Conservation (phyloP, 768 basidiomycete genomes). For the Hortiboletus flavorubellus region DNA sequence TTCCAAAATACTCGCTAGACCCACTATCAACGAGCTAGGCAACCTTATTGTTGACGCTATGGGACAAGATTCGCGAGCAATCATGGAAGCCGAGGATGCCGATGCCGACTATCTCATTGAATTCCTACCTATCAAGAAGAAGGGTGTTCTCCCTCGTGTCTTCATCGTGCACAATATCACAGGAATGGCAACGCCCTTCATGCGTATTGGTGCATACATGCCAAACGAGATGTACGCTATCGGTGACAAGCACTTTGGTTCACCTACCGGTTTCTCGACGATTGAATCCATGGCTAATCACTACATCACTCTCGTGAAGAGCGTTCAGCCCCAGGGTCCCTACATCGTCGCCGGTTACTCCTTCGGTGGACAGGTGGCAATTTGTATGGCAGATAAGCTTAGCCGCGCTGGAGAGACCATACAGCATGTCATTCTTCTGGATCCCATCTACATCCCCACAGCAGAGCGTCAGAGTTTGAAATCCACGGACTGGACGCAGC, state of each 20-base stretch:
- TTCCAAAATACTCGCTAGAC: conserved; percentile 10
- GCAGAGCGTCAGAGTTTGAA: conserved; percentile 28
- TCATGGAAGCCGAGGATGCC: conserved; percentile 30
- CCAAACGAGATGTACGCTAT: conserved; percentile 34
- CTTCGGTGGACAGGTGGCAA: conserved; percentile 29
- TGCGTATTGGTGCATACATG: conserved; percentile 32
- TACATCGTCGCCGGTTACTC: conserved; percentile 28
- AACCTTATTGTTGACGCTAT: conserved; percentile 26
- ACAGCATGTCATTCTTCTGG: conserved; percentile 26
- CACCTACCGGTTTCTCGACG: conserved; percentile 26
- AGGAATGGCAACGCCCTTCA: conserved; percentile 32
- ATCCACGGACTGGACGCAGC: conserved; percentile 30
- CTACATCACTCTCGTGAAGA: conserved; percentile 29
- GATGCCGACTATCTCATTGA: conserved; percentile 30
- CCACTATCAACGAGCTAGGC: conserved; percentile 26
- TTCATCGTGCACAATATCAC: conserved; percentile 33
- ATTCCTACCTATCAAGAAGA: conserved; percentile 32
- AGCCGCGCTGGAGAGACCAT: conserved; percentile 22
- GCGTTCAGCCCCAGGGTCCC: conserved; percentile 25
- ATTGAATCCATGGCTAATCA: conserved; percentile 32
- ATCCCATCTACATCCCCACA: conserved; percentile 29
- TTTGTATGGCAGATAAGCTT: conserved; percentile 27
- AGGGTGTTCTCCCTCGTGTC: conserved; percentile 25
- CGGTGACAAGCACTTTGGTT: conserved; percentile 31
- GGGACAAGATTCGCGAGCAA: conserved; percentile 28